Evolutionary conservation across 2,329 filamentous ascomycete genomes (phyloP), one percentile per base, ranked within the genome.

Genomic region (Hymenoscyphus linearis): DNA sequence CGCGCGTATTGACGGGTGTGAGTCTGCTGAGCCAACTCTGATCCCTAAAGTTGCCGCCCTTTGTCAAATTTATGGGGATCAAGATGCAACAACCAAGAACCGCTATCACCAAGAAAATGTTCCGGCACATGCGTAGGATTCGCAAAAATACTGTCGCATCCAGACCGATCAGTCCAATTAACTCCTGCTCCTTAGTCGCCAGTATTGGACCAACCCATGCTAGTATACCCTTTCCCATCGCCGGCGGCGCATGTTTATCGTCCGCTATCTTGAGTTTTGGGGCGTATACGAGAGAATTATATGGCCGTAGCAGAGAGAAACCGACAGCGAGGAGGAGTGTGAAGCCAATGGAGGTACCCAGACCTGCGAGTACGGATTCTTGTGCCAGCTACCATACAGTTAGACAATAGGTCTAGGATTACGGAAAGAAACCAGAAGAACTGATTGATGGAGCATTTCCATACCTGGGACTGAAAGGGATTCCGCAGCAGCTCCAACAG

Each of bases 221-320:
- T 73, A 96, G 92, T 10, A 93, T 78, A n/a, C 90, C 89, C 72
- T 89, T 96, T 60, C 89, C 90, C 69, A 98, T 82, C 0, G 89
- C 86, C 13, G 95, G 95, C 18, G 93, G 95, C 10, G 90, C 85
- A 77, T 96, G 92, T 75, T 89, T 91, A 68, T 91, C 86, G 74
- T 98, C 93, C 73, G 91, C 89, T 79, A 97, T 88, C 74, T 96
- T 96, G 55, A 96, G 81, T 74, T 96, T 93, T 47, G 95, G 95
- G 3, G 95, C 93, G 76, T 99, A 99, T 55, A 99, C 91, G 68
- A 93, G 84, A 60, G 88, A 89, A 75, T 98, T 93, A 75, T 93
- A 92, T 4, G 95, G 95, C 63, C 95, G 90, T 60, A 98, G 80
- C 69, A 97, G 79, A 65, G 91, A 96, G 81, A 98, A 99, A 66